Percentiles rank a stretch among this genome's conserved stretches.
Evolutionary conservation across 768 basidiomycete genomes (phyloP).

Genomic region (Psilocybe subaeruginosa): DNA sequence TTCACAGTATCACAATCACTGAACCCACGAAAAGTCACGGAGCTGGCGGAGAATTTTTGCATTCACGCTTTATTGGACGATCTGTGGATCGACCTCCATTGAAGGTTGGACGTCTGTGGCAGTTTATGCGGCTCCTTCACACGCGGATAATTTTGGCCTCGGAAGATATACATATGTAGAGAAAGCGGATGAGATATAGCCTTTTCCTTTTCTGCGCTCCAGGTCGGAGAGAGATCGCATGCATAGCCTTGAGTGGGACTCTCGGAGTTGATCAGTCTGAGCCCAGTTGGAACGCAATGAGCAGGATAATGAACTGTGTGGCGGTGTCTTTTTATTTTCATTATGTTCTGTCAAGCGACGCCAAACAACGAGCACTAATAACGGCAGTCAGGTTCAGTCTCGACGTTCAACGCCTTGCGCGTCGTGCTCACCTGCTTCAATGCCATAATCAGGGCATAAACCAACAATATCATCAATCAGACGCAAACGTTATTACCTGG

Average conservation of each 20-base stretch:
- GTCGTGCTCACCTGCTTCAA: background rate
- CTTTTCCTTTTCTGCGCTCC: background rate
- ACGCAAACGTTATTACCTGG: background rate
- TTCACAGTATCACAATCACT: background rate
- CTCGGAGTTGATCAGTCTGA: too few species aligned
- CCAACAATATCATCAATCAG: background rate
- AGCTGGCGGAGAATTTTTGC: constrained; percentile 2
- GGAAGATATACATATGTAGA: background rate
- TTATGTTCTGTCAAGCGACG: background rate
- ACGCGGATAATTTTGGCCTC: constrained; percentile 2
- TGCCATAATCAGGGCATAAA: background rate
- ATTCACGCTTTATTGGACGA: constrained; percentile 1
- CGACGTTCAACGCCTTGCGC: background rate
- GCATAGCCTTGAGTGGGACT: too few species aligned
- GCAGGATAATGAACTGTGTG: background rate
- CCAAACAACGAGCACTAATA: constrained; percentile 1
- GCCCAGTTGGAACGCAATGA: too few species aligned
- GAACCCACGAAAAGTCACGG: constrained; percentile 14
- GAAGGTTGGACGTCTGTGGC: background rate
- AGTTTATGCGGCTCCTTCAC: constrained; percentile 8
- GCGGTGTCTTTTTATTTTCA: background rate
- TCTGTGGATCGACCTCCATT: background rate
- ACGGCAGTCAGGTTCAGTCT: background rate
- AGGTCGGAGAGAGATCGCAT: background rate
- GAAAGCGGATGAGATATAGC: background rate